Evolutionary conservation across 169 alveolate genomes (phyloP), one percentile per base, ranked within the genome.

Genomic region (Hepatocystis sp.): DNA sequence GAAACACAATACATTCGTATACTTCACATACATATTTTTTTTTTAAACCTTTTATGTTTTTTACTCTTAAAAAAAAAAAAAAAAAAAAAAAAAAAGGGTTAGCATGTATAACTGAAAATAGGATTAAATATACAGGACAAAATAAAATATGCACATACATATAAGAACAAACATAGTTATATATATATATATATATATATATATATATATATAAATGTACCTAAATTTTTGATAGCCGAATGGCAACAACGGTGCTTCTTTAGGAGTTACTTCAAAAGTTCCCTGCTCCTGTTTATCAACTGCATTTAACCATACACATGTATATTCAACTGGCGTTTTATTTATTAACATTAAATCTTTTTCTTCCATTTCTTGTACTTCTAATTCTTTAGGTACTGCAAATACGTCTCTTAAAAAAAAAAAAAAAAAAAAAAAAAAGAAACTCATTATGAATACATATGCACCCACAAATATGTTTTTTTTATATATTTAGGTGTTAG

Each of bases 241-340:
- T n/a, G 86, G 86, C 15, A 11, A 42, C 2, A 71, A 76, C 36
- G 55, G 71, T 30, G 86, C 68, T 51, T 71, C 86, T 51, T 8
- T 25, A 19, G 86, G 86, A 17, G 58, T 46, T 46, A 71, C 51
- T 25, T 40, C 63, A 44, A 71, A 71, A 47, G 34, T 30, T 15
- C 60, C 58, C 15, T 17, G 4, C 7, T 56, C 53, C 44, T 13
- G 47, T 71, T 5, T 30, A 39, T 58, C 71, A 23, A 71, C 17
- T 5, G 64, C 60, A 49, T 56, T 71, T 42, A 64, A 44, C 86
- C 86, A 71, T 15, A 71, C 76, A 15, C 86, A 71, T 46, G 86
- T 71, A 36, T 71, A 71, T 61, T 71, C 76, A 21, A 71, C 36
- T 13, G 86, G 71, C 10, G 86, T 71, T 58, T 71, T 71, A 60